Evolutionary conservation across 345 rosid genomes (phyloP), one percentile per base, ranked within the genome.

Genomic region (Viola odorata): DNA sequence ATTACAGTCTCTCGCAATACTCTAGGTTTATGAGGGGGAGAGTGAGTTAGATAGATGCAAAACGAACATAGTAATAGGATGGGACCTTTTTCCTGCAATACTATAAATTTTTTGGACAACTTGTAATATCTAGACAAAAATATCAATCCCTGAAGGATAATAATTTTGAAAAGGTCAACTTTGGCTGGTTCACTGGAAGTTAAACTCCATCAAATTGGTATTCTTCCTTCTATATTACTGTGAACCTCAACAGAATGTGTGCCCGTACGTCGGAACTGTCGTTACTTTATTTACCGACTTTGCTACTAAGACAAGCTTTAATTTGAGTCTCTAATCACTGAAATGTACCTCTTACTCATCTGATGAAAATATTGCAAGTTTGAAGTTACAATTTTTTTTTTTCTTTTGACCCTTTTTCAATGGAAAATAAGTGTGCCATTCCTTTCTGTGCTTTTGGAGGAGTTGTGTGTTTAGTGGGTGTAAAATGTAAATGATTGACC

Each of bases 331-430:
- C n/a, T n/a, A n/a, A n/a, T n/a, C n/a, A n/a, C n/a, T n/a, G n/a
- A n/a, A n/a, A n/a, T 50, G 53, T 15, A 13, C 16, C 53, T 50
- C 8, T 50, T 15, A n/a, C 10, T n/a, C 6, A 32, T 50, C 53
- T 15, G 11, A 14, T 50, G 53, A 32, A 50, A n/a, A n/a, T 15
- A 50, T 15, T 1, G 48, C 49, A 37, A 58, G 41, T 47, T 44
- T 58, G 62, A 45, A 32, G 62, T 32, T 58, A 17, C 40, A 11
- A 41, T n/a, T n/a, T n/a, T n/a, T n/a, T n/a, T n/a, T n/a, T n/a
- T n/a, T n/a, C n/a, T n/a, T n/a, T n/a, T n/a, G n/a, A n/a, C n/a
- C n/a, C n/a, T n/a, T n/a, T n/a, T n/a, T n/a, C n/a, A n/a, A n/a
- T 36, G 56, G n/a, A 51, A 48, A 50, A 45, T 50, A 48, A 45